A percentile compares a stretch with the other conserved stretches of the same genome.
These are phyloP conservation scores for Globisporangium solare DNA, from an alignment of 352 stramenopile species.

Conservation along the genomic window DNA sequence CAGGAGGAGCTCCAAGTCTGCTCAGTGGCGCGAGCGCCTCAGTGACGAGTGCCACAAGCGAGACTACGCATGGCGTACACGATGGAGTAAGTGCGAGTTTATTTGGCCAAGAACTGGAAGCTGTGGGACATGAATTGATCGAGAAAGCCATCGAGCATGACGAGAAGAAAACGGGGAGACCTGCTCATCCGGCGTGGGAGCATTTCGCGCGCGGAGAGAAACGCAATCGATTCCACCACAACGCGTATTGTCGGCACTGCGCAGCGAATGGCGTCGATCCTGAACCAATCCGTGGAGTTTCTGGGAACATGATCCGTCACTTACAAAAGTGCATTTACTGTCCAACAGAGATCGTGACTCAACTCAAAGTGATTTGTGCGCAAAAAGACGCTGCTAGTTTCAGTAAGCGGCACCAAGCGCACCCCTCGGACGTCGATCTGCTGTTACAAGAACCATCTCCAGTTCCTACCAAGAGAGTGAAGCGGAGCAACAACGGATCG, in stretches of 20 bases:
- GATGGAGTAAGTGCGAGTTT: conserved; percentile 3
- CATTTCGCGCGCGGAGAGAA: conserved; percentile 76
- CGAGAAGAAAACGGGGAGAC: conserved; percentile 70
- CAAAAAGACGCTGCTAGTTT: conserved; percentile 72
- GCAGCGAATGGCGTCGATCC: conserved; percentile 45
- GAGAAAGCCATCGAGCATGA: conserved; percentile 21
- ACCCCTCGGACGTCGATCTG: conserved; percentile 31
- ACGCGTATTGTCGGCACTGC: conserved; percentile 74
- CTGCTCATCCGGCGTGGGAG: conserved; percentile 70
- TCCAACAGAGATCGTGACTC: conserved; percentile 54
- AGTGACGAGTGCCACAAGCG: background rate
- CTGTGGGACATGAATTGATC: conserved; percentile 9
- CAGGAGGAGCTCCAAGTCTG: conserved; percentile 32
- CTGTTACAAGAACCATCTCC: conserved; percentile 21
- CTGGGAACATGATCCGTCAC: conserved; percentile 82
- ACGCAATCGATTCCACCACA: conserved; percentile 79
- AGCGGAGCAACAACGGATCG: conserved; percentile 8
- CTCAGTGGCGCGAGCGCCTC: conserved; percentile 17
- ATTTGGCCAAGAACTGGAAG: conserved; percentile 16
- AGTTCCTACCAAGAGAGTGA: conserved; percentile 22
- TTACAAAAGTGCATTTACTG: conserved; percentile 78
- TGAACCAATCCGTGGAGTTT: conserved; percentile 54
- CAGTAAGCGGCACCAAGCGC: conserved; percentile 57
- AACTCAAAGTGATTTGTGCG: conserved; percentile 60
- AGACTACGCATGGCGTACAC: background rate